phyloP scores from a whole-genome alignment of 768 basidiomycete genomes.

The Sistotremastrum suecicum region DNA sequence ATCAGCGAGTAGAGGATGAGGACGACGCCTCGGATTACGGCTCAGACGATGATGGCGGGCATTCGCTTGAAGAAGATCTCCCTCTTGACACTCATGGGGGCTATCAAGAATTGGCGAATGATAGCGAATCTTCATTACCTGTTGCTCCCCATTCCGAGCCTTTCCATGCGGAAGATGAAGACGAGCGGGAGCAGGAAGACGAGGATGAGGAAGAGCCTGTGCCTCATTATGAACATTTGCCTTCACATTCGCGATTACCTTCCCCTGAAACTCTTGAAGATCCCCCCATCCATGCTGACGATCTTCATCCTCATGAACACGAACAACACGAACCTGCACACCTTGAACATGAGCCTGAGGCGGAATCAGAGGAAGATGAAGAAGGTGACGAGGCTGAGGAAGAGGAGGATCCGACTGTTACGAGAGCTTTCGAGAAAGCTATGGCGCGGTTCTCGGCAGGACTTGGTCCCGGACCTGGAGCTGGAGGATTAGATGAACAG shows the following conservation, averaged over 20 bases:
- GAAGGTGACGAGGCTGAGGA: conserved; percentile 15
- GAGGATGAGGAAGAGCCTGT: conserved; percentile 21
- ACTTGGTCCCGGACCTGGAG: conserved; percentile 35
- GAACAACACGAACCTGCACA: background rate
- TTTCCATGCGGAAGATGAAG: background rate
- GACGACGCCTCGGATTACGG: too few relatives aligned
- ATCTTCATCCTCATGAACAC: conserved; percentile 13
- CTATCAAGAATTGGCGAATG: too few relatives aligned
- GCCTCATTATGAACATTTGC: conserved; percentile 2
- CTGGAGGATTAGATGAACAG: conserved; percentile 48
- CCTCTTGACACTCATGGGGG: too few relatives aligned
- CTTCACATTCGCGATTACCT: too few relatives aligned
- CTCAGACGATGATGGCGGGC: too few relatives aligned
- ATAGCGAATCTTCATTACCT: too few relatives aligned
- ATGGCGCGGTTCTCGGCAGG: background rate
- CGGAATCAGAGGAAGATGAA: conserved; percentile 10
- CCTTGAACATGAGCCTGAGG: conserved; percentile 2
- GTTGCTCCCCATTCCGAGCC: too few relatives aligned
- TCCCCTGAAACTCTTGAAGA: too few relatives aligned
- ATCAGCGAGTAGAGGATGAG: too few relatives aligned
- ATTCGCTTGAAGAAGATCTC: too few relatives aligned
- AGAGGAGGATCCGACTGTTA: conserved; percentile 26
- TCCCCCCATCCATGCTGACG: conserved; percentile 5
- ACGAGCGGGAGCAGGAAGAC: conserved; percentile 18
- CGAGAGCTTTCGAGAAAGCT: conserved; percentile 16